Base-by-base conservation (phyloP, 805 yeast species). In the Kuraishia ogatae region DNA sequence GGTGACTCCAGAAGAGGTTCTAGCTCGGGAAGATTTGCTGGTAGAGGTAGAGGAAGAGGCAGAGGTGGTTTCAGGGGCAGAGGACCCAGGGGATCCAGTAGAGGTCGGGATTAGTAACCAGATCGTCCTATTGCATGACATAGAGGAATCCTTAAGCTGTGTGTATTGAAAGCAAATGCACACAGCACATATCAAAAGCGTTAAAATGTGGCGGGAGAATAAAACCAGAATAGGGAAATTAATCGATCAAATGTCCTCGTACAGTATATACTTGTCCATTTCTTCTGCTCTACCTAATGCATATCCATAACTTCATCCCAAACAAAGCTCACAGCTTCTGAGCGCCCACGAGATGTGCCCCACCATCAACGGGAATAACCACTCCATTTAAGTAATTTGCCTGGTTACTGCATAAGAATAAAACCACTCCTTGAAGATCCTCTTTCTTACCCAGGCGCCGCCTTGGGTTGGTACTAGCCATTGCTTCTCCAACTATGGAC, bases 341-440 rank as follows among this genome's bases (percentile, higher is more conserved):
- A 35, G n/a, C 43, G 13, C 63, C 73, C 8, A 72, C 70, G 53
- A 82, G 65, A 59, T 78, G 75, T 21, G 79, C 71, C 23, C 92
- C 93, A 19, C 93, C 93, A 62, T 86, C 92, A 28, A 86, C 68
- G 11, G 89, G 87, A 48, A 87, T 66, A 4, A 84, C 84, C 5
- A 77, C 74, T 11, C 93, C 92, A 60, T 84, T 86, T 55, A 85
- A 63, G 64, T 86, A 86, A 62, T 76, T 76, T 1, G 84, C 76
- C 55, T 82, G 82, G 59, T 75, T 76, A 10, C 81, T 73, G 61
- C 81, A 74, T 63, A 86, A 74, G 71, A 78, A 87, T 53, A 85
- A 66, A 17, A 80, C 74, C 10, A 78, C 76, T 52, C 75, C 78
- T 61, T 79, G 79, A 52, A 86, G 69, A 63, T 86, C 93, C 52